phyloP scores from a whole-genome alignment of 1,139 yeast species.

The Sugiyamaella japonica region DNA sequence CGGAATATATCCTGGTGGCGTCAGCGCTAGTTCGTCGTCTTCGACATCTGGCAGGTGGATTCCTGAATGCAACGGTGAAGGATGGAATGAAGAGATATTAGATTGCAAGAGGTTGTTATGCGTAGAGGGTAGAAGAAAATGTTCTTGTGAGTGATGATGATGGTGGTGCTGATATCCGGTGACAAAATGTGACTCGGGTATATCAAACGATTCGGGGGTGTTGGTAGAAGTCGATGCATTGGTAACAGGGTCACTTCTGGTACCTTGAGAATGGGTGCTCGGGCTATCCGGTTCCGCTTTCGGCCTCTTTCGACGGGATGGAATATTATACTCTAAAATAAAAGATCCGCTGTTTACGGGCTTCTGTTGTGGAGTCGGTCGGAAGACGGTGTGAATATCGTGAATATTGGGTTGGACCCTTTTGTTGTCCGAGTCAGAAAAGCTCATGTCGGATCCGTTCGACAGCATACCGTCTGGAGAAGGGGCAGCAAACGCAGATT shows the following conservation, averaged over 20 bases:
- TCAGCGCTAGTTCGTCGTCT: slow-evolving; percentile 6
- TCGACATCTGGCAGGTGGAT: not conserved
- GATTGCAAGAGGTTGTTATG: not conserved
- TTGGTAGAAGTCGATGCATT: not conserved
- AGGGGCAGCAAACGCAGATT: not conserved
- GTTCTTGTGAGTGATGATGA: not conserved
- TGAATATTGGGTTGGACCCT: slow-evolving; percentile 17
- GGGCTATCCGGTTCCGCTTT: not conserved
- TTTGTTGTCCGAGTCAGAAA: not conserved
- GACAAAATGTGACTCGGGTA: not conserved
- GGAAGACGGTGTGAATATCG: slow-evolving; percentile 26
- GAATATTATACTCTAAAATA: slow-evolving; percentile 25
- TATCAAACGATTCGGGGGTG: not conserved
- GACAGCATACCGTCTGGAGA: not conserved
- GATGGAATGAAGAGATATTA: not conserved
- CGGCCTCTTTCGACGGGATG: slow-evolving; percentile 1
- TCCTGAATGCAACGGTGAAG: not conserved
- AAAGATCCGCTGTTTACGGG: slow-evolving; percentile 25
- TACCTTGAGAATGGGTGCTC: not conserved
- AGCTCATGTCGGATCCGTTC: not conserved
- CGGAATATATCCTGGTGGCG: slow-evolving; percentile 14
- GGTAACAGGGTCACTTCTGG: not conserved
- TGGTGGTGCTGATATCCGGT: not conserved
- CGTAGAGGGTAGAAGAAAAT: not conserved
- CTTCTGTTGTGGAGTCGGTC: slow-evolving; percentile 29